Evolutionary conservation across 164 flowering plant species (phyloP), one percentile per base, ranked within the genome.

Genomic region (Berberis thunbergii): DNA sequence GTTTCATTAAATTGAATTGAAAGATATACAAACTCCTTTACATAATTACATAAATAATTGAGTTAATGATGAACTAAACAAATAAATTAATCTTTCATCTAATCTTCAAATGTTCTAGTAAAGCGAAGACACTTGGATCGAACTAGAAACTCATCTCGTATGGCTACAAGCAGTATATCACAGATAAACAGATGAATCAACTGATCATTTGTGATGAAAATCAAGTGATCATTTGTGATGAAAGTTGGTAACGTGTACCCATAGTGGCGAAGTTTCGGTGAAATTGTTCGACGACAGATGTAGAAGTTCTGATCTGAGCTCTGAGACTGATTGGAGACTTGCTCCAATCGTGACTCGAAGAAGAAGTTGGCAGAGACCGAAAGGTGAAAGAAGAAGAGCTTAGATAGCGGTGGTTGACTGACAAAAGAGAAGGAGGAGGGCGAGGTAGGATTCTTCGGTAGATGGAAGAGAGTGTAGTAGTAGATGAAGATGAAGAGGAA

Each of bases 301-400:
- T 82, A 41, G 89, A 64, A 9, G 73, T 75, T 64, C 88, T 78
- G 79, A 79, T 83, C 81, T 83, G 87, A 63, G 90, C 73, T 48
- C 84, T 74, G 41, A 85, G 82, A 64, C 83, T 80, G 38, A 76
- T 43, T 3, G 96, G 83, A 53, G 91, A 80, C 13, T 26, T 26
- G 26, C 85, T 73, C 88, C 92, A 86, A 63, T 74, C 81, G 48
- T 1, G 4, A 57, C 45, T 39, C 2, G 9, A 56, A 56, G 41
- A 2, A 56, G 68, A 64, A 13, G 66, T 64, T 59, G 78, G 54
- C 9, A 75, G 52, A 38, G 84, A 78, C 70, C 81, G 71, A 49
- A 67, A 61, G 6, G 44, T 45, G 50, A 48, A 13, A 7, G 71
- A 11, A 26, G 48, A 41, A 44, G 41, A 57, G 43, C 63, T 45